Evolutionary conservation across 257 asterid genomes (phyloP).

Genomic region (Knoxia roxburghii): DNA sequence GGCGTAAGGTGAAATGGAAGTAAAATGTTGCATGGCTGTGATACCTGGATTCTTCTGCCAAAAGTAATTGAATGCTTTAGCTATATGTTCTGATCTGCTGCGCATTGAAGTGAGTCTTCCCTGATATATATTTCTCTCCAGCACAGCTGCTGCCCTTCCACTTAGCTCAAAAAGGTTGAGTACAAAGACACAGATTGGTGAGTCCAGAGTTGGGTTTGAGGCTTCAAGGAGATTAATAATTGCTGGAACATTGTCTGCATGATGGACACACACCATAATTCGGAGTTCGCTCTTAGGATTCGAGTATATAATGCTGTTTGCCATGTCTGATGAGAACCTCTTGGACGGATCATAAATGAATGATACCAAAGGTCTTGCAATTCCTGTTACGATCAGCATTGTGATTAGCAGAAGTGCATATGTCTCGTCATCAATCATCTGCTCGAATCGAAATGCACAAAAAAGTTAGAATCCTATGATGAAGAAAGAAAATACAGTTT

Average conservation of each 20-base stretch:
- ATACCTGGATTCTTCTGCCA: conserved; percentile 18
- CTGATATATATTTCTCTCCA: conserved; percentile 24
- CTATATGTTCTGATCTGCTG: conserved; percentile 37
- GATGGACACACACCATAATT: conserved; percentile 42
- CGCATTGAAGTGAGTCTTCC: conserved; percentile 26
- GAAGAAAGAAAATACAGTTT: background rate
- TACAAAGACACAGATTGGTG: conserved; percentile 35
- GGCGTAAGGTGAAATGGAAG: conserved; percentile 49
- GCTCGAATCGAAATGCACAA: conserved; percentile 17
- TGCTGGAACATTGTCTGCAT: conserved; percentile 42
- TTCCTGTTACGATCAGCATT: conserved; percentile 48
- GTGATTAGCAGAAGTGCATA: conserved; percentile 41
- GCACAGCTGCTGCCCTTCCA: conserved; percentile 46
- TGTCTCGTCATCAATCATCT: conserved; percentile 41
- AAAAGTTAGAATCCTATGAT: conserved; percentile 12
- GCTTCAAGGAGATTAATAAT: conserved; percentile 46
- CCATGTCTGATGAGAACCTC: conserved; percentile 29
- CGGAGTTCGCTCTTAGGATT: conserved; percentile 40
- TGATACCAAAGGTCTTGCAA: conserved; percentile 38
- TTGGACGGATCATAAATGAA: conserved; percentile 52
- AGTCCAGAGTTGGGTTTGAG: conserved; percentile 28
- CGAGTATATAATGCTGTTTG: conserved; percentile 33
- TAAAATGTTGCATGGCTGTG: conserved; percentile 39
- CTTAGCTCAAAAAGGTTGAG: conserved; percentile 52
- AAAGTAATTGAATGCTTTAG: conserved; percentile 40